Percentiles rank a stretch among this genome's conserved stretches.
These are phyloP conservation scores for Apostasia shenzhenica DNA, from an alignment of 106 monocot genomes.

Conservation along the genomic window DNA sequence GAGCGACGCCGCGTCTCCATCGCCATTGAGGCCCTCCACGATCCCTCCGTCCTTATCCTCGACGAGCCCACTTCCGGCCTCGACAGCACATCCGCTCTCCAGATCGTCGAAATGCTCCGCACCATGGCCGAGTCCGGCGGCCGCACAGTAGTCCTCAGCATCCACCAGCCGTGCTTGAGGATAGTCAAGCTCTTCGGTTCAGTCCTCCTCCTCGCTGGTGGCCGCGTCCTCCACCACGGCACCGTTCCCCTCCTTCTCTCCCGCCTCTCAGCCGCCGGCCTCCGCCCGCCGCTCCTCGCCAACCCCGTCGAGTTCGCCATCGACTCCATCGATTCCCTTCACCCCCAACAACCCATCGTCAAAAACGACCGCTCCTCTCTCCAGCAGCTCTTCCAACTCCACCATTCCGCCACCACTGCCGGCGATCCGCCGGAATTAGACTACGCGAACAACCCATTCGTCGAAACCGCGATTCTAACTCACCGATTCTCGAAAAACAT, in stretches of 20 bases:
- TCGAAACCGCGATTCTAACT: slow-evolving; percentile 65
- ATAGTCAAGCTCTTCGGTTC: slow-evolving; percentile 67
- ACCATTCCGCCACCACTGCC: neutral
- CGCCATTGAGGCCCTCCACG: slow-evolving; percentile 67
- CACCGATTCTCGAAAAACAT: slow-evolving; percentile 71
- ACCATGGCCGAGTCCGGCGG: slow-evolving; percentile 66
- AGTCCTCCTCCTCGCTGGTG: slow-evolving; percentile 61
- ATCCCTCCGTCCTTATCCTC: slow-evolving; percentile 68
- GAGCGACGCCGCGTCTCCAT: slow-evolving; percentile 77
- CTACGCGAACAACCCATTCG: slow-evolving; percentile 43
- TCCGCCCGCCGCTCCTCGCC: slow-evolving; percentile 40
- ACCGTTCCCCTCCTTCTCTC: slow-evolving; percentile 39
- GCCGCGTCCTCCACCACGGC: slow-evolving; percentile 66
- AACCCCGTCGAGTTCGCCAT: slow-evolving; percentile 82
- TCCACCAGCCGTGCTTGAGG: slow-evolving; percentile 81
- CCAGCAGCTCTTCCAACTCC: slow-evolving; percentile 54
- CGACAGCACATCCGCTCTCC: slow-evolving; percentile 67
- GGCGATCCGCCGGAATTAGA: neutral
- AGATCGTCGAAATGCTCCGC: slow-evolving; percentile 58
- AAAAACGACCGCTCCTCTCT: slow-evolving; percentile 34
- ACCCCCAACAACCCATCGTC: slow-evolving; percentile 5
- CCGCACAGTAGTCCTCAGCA: slow-evolving; percentile 71
- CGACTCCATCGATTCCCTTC: slow-evolving; percentile 50
- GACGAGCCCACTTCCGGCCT: slow-evolving; percentile 98
- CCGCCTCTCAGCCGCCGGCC: slow-evolving; percentile 31